A percentile compares a stretch with the other conserved stretches of the same genome.
Conservation (phyloP, 495 filamentous ascomycete species). For the Aspergillus conjunctus region DNA sequence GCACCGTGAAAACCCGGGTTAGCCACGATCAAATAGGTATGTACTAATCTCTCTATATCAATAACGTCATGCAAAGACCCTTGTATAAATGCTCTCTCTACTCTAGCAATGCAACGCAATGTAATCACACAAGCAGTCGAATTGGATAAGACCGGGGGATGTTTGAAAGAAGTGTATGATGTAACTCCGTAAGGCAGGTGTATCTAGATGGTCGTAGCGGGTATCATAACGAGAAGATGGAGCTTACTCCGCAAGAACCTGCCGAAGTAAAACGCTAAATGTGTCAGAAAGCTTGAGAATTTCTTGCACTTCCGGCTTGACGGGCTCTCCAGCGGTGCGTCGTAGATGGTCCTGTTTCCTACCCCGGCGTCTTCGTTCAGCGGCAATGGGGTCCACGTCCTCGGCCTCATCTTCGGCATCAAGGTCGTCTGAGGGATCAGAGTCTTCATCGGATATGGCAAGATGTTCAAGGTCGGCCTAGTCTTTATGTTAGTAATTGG, state of each 20-base stretch:
- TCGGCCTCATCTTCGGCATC: conserved; percentile 63
- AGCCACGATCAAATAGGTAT: too few relatives aligned
- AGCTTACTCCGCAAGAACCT: conserved; percentile 74
- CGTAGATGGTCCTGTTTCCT: conserved; percentile 78
- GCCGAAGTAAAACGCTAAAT: conserved; percentile 82
- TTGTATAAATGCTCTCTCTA: neutral
- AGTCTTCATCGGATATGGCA: conserved; percentile 71
- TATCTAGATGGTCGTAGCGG: conserved; percentile 18
- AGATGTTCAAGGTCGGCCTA: conserved; percentile 79
- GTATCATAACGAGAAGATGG: conserved; percentile 24
- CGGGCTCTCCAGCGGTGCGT: conserved; percentile 83
- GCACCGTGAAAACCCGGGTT: too few relatives aligned
- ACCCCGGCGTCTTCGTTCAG: conserved; percentile 73
- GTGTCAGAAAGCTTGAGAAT: conserved; percentile 73
- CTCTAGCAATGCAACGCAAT: conserved; percentile 10
- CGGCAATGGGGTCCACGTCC: conserved; percentile 79
- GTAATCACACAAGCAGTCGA: neutral
- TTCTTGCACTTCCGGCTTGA: conserved; percentile 79
- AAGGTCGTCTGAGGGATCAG: conserved; percentile 64
- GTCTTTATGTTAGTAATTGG: conserved; percentile 19
- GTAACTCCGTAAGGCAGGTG: conserved; percentile 10
- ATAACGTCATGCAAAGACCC: too few relatives aligned
- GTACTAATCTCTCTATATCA: too few relatives aligned
- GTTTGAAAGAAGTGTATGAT: neutral
- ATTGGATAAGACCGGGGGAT: neutral